These are phyloP conservation scores for Pseudoneurospora amorphoporcata DNA, from an alignment of 495 filamentous ascomycete genomes.

Conservation along the genomic window DNA sequence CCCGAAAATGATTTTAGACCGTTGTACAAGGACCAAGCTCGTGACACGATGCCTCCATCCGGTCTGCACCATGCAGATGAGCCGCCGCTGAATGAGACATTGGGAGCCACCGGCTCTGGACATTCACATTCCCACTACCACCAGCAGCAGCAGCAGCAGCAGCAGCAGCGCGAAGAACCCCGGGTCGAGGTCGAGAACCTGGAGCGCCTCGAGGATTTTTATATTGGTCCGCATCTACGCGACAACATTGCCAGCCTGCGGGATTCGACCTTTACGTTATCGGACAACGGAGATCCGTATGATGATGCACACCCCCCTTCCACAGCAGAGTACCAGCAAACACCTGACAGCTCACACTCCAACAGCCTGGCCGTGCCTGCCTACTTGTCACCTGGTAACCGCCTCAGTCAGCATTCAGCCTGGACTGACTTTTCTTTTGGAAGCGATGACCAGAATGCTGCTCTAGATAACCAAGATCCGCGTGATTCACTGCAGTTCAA, in stretches of 20 bases:
- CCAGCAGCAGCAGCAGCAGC: neutral
- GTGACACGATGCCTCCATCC: conserved; percentile 14
- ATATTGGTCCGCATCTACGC: conserved; percentile 20
- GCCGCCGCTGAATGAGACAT: conserved; percentile 3
- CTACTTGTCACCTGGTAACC: conserved; percentile 33
- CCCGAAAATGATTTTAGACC: conserved; percentile 30
- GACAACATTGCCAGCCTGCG: conserved; percentile 24
- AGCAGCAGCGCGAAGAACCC: conserved; percentile 2
- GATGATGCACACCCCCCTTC: conserved; percentile 17
- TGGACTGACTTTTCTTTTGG: conserved; percentile 50
- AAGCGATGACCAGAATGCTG: conserved; percentile 29
- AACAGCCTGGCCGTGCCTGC: conserved; percentile 32
- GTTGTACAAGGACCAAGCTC: conserved; percentile 19
- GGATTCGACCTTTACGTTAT: conserved; percentile 23
- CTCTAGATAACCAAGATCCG: conserved; percentile 5
- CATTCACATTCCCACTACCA: neutral
- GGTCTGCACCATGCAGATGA: conserved; percentile 15
- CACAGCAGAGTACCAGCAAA: conserved; percentile 15
- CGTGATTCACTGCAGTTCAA: neutral
- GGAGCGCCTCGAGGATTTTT: conserved; percentile 26
- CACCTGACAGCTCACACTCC: conserved; percentile 20
- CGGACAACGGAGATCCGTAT: conserved; percentile 18
- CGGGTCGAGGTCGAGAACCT: conserved; percentile 9
- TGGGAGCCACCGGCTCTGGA: conserved; percentile 7
- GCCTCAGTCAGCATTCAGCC: conserved; percentile 39